Evolutionary conservation across 805 yeast species (phyloP).

Genomic region (Cyberlindnera mycetangii): DNA sequence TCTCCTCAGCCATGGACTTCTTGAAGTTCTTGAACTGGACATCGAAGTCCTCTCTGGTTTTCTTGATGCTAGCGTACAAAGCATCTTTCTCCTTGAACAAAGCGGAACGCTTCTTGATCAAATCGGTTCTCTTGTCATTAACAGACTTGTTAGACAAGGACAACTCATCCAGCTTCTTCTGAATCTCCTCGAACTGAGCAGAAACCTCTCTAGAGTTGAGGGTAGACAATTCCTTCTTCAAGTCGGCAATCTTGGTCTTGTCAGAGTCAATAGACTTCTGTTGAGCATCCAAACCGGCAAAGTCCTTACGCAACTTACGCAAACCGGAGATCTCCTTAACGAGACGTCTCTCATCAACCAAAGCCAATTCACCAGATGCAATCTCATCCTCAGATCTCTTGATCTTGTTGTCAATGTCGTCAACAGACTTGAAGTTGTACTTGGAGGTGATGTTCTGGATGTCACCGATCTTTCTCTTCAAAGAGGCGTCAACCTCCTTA

Average conservation of each 20-base stretch:
- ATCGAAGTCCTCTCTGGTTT: constrained; percentile 71
- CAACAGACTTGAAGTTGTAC: constrained; percentile 61
- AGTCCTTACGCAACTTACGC: constrained; percentile 78
- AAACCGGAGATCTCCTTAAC: constrained; percentile 83
- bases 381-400: constrained; percentile 66
- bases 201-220: constrained; percentile 62
- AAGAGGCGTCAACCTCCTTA: constrained; percentile 60
- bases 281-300: constrained; percentile 65
- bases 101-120: constrained; percentile 64
- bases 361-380: constrained; percentile 73
- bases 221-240: constrained; percentile 63
- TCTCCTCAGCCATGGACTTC: constrained; percentile 67
- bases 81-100: constrained; percentile 67
- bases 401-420: constrained; percentile 68
- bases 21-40: constrained; percentile 71
- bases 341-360: constrained; percentile 85
- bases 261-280: constrained; percentile 80
- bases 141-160: constrained; percentile 55
- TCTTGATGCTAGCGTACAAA: constrained; percentile 62
- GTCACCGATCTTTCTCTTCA: constrained; percentile 75
- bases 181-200: constrained; percentile 63
- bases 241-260: constrained; percentile 67
- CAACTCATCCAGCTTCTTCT: constrained; percentile 67
- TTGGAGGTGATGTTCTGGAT: constrained; percentile 70
- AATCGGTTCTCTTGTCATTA: constrained; percentile 61